These are phyloP conservation scores for Hondaea fermentalgiana DNA, from an alignment of 108 stramenopile genomes.

Conservation along the genomic window DNA sequence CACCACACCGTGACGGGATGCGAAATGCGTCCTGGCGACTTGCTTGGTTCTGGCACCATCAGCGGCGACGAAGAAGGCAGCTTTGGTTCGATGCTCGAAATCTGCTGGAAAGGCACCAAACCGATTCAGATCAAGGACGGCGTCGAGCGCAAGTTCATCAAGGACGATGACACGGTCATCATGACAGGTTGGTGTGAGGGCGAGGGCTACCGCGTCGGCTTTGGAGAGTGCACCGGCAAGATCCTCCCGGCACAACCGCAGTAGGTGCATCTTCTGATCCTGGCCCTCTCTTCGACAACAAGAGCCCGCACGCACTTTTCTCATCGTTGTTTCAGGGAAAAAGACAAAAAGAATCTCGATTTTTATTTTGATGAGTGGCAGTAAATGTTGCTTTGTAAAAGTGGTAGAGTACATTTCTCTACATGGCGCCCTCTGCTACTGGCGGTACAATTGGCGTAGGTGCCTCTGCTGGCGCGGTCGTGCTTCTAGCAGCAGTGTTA, in stretches of 20 bases:
- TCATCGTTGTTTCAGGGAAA: not conserved
- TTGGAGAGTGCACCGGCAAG: conserved; percentile 56
- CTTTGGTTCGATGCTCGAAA: conserved; percentile 75
- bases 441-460: not conserved
- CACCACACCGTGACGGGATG: conserved; percentile 85
- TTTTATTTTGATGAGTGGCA: too few relatives aligned
- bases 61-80: conserved; percentile 52
- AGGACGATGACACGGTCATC: conserved; percentile 73
- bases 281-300: not conserved
- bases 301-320: not conserved
- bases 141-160: conserved; percentile 61
- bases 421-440: not conserved
- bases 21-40: conserved; percentile 71
- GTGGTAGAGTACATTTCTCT: not conserved
- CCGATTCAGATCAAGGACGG: conserved; percentile 51
- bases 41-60: conserved; percentile 77
- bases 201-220: conserved; percentile 51
- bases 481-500: too few relatives aligned
- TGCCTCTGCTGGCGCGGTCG: too few relatives aligned
- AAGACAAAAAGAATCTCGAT: too few relatives aligned
- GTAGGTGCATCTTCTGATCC: not conserved
- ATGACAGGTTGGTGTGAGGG: conserved; percentile 65
- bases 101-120: conserved; percentile 71
- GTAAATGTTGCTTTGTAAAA: not conserved
- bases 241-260: conserved; percentile 55